Evolutionary conservation across 2,329 filamentous ascomycete species (phyloP), one percentile per base, ranked within the genome.

Genomic region (Hypoxylon sp.): DNA sequence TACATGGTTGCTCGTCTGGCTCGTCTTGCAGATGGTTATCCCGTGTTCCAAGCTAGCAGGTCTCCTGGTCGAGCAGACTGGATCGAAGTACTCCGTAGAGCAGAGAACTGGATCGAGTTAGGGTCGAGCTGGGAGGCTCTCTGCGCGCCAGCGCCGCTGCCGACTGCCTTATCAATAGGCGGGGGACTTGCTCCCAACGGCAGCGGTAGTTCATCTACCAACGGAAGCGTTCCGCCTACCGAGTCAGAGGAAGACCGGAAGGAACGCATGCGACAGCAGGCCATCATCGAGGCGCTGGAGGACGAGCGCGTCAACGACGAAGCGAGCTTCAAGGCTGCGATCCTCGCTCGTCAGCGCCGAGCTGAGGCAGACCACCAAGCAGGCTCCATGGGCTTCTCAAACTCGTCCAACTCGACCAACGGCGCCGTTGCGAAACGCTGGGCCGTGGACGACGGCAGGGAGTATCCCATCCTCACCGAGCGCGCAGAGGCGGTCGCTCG

Each of bases 1-100:
- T 83, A 92, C 77, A 95, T 93, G 83, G 91, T 89, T 3, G 89
- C 91, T 13, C 86, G 91, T 4, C 80, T 95, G 1, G 82, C 85
- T 3, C 83, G 90, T 17, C 81, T 95, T 20, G 87, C 85, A 45
- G 89, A 95, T 67, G 91, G 90, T 3, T 93, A 91, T 66, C 91
- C 91, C 0, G 83, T 94, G 45, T 94, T 96, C 70, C 86, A 92
- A 62, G 81, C 87, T 0, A 86, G 88, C 20, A 81, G 88, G 46
- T 89, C 85, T 3, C 87, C 89, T 1, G 87, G 89, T 1, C 86
- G 90, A 48, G 84, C 88, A 2, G 91, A 96, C 74, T 96, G 91
- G 91, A 85, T 88, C 43, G 89, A 94, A 73, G 80, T 94, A 0
- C 73, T 95, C 8, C 83, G 87, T 0, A 83, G 85, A 24, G 81